Evolutionary conservation across 441 rosid species (phyloP).

Genomic region (Erysimum cheiri): DNA sequence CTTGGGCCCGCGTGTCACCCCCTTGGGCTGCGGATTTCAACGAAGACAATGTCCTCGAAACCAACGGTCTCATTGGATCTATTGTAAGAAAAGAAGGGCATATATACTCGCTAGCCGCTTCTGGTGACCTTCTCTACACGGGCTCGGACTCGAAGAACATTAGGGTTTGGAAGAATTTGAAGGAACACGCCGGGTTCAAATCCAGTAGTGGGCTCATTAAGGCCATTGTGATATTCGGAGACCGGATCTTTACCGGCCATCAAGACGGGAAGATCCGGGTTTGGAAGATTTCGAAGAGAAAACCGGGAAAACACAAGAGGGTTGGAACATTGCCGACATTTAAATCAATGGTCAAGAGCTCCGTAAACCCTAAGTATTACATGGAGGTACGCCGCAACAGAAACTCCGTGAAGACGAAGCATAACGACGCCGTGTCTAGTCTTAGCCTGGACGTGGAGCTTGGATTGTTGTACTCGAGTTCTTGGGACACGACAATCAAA

Average conservation of each 20-base stretch:
- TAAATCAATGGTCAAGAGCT: constrained; percentile 52
- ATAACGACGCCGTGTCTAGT: constrained; percentile 67
- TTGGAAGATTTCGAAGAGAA: constrained; percentile 53
- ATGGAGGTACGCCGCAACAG: constrained; percentile 50
- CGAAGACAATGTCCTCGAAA: constrained; percentile 38
- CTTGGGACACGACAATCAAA: constrained; percentile 73
- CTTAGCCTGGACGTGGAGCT: constrained; percentile 54
- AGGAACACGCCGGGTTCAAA: constrained; percentile 66
- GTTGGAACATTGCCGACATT: constrained; percentile 58
- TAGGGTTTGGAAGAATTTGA: constrained; percentile 66
- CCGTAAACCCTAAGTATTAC: constrained; percentile 59
- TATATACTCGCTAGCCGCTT: constrained; percentile 61
- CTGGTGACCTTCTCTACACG: constrained; percentile 62
- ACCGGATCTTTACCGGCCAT: constrained; percentile 64
- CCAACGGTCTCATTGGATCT: constrained; percentile 58
- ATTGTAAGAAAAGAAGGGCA: constrained; percentile 69
- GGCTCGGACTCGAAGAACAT: constrained; percentile 75
- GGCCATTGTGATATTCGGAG: constrained; percentile 54
- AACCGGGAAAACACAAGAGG: constrained; percentile 48
- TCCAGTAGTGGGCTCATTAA: constrained; percentile 65
- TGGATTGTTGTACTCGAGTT: constrained; percentile 66
- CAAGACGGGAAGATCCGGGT: constrained; percentile 72
- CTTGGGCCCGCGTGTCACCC: constrained; percentile 47
- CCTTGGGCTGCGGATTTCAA: constrained; percentile 57
- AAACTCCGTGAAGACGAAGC: constrained; percentile 53